Evolutionary conservation across 2,329 filamentous ascomycete species (phyloP), one percentile per base, ranked within the genome.

Genomic region (Fusarium foetens): DNA sequence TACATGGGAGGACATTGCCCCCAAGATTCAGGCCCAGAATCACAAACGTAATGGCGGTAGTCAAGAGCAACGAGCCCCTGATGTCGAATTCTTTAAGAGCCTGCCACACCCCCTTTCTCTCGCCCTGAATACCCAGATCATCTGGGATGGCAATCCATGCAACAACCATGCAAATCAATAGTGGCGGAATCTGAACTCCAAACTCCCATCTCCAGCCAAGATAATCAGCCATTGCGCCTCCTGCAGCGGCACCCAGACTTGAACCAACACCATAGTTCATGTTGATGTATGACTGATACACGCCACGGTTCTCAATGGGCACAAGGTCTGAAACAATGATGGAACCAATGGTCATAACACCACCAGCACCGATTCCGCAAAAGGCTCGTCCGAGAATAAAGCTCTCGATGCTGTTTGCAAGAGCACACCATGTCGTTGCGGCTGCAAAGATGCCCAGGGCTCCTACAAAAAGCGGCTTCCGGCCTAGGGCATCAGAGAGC

Each of bases 171-270:
- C 84, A 86, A 4, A 87, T 52, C 1, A 86, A 31, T 35, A 91
- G 75, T 0, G 84, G 81, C 6, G 88, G 85, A 7, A 91, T 82
- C 79, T 92, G 90, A 12, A 91, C 80, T 58, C 88, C 88, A 77
- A 91, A 94, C 62, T 91, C 91, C 90, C 90, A 92, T 45, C 92
- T 84, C 92, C 92, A 94, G 35, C 92, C 92, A 4, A 94, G 80
- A 38, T 83, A 84, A 76, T 94, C 92, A 29, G 91, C 91, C 76
- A 94, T 88, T 58, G 90, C 84, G 3, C 92, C 92, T 19, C 92
- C 92, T 11, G 92, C 84, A 0, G 91, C 91, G 3, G 91, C 92
- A 6, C 92, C 92, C 5, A 89, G 82, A 11, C 87, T 85, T 5
- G 86, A 84, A 0, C 84, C 87, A n/a, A 85, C 66, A 5, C 91